phyloP scores from a whole-genome alignment of 768 basidiomycete species.

The Boletus eberwhitei region DNA sequence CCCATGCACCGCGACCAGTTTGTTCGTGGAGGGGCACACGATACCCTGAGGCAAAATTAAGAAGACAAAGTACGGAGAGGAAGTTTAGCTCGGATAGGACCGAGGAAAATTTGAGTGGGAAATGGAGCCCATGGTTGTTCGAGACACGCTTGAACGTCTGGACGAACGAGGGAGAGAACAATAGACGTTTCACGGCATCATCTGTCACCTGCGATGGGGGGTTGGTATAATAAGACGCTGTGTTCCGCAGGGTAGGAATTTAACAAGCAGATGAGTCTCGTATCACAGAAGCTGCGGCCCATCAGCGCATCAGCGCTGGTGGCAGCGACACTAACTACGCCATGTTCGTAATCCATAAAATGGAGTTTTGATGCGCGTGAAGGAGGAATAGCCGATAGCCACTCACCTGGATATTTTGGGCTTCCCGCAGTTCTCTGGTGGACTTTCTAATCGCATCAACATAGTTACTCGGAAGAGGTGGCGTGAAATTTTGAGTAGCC shows the following conservation, averaged over 20 bases:
- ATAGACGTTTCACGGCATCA: slow-evolving; percentile 55
- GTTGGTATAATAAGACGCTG: slow-evolving; percentile 13
- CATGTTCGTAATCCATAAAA: neutral
- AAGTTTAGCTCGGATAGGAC: slow-evolving; percentile 75
- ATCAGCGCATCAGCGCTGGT: neutral
- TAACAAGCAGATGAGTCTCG: neutral
- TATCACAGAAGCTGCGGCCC: neutral
- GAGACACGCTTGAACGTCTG: slow-evolving; percentile 61
- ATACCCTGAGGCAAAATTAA: slow-evolving; percentile 85
- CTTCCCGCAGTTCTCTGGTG: slow-evolving; percentile 44
- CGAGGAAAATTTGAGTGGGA: slow-evolving; percentile 80
- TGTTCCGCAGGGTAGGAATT: neutral
- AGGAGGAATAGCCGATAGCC: neutral
- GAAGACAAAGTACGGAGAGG: slow-evolving; percentile 68
- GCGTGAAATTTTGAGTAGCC: slow-evolving; percentile 22
- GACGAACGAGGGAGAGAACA: slow-evolving; percentile 63
- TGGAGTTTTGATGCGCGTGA: slow-evolving; percentile 2
- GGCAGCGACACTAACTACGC: neutral
- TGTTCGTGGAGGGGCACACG: slow-evolving; percentile 67
- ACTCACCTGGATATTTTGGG: slow-evolving; percentile 53
- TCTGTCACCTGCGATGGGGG: slow-evolving; percentile 47
- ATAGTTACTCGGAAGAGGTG: slow-evolving; percentile 46
- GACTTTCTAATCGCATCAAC: slow-evolving; percentile 53
- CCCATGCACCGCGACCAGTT: slow-evolving; percentile 80
- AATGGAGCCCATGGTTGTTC: slow-evolving; percentile 60